Percentiles rank a stretch among this genome's conserved stretches.
Evolutionary conservation across 345 rosid genomes (phyloP).

Genomic region (Fremontodendron californicum): DNA sequence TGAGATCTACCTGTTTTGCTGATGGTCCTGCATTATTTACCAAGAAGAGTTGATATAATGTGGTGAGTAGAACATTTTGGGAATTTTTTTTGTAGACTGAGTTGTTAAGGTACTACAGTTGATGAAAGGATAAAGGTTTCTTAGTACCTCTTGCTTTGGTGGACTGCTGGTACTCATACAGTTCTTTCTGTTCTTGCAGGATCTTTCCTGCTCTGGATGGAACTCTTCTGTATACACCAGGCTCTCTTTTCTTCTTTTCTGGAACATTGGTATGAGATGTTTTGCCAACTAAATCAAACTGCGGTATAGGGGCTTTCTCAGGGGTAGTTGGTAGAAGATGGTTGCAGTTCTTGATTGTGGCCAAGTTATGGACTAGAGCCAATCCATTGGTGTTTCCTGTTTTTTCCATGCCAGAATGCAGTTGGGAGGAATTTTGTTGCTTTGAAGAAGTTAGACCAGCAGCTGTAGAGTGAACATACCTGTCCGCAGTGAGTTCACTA

Average conservation of each 20-base stretch:
- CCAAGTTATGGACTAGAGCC: slow-evolving; percentile 19
- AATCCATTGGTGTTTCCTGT: slow-evolving; percentile 11
- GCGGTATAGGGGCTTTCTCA: slow-evolving; percentile 24
- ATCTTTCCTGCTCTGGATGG: slow-evolving; percentile 24
- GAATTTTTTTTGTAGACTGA: slow-evolving; percentile 10
- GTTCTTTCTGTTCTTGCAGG: slow-evolving; percentile 26
- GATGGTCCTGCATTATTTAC: slow-evolving; percentile 36
- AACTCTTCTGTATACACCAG: slow-evolving; percentile 19
- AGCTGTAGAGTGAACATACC: slow-evolving; percentile 13
- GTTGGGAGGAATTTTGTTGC: slow-evolving; percentile 15
- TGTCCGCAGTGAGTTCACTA: neutral
- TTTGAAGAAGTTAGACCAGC: slow-evolving; percentile 14
- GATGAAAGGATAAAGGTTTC: slow-evolving; percentile 16
- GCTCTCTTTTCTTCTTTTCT: slow-evolving; percentile 26
- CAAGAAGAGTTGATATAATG: slow-evolving; percentile 11
- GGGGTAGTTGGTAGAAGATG: slow-evolving; percentile 32
- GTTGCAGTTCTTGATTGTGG: slow-evolving; percentile 17
- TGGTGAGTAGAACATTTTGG: slow-evolving; percentile 12
- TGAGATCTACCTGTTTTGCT: slow-evolving; percentile 22
- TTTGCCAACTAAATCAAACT: slow-evolving; percentile 17
- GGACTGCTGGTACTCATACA: slow-evolving; percentile 16
- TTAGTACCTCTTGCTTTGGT: slow-evolving; percentile 40
- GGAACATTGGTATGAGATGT: slow-evolving; percentile 17
- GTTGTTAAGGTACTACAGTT: slow-evolving; percentile 21
- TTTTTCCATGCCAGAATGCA: slow-evolving; percentile 14